These are phyloP conservation scores for Volutella citrinella DNA, from an alignment of 2,329 filamentous ascomycete genomes.

Conservation along the genomic window DNA sequence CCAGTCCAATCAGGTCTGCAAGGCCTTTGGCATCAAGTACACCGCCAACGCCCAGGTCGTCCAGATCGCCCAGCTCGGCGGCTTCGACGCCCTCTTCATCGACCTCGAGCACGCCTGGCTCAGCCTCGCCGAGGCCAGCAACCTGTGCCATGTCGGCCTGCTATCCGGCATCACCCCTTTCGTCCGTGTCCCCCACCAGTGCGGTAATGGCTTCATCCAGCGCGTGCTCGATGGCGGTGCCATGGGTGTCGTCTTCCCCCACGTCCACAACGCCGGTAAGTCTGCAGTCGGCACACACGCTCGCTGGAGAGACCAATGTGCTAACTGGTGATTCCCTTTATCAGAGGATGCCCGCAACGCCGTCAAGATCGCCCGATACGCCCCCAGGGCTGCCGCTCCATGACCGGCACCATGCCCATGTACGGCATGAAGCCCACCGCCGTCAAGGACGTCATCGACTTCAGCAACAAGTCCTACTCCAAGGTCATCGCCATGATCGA, in stretches of 20 bases:
- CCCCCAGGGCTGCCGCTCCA: no score
- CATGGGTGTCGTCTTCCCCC: conserved; percentile 23
- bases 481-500: no score
- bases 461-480: no score
- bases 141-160: conserved; percentile 24
- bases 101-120: conserved; percentile 34
- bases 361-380: no score
- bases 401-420: no score
- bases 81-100: conserved; percentile 26
- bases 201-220: conserved; percentile 29
- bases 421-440: no score
- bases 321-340: no score
- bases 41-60: conserved; percentile 4
- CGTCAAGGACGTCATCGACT: no score
- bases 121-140: conserved; percentile 23
- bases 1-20: conserved; percentile 7
- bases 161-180: conserved; percentile 30
- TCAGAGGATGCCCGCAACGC: no score
- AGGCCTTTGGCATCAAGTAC: conserved; percentile 8
- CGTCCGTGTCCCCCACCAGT: conserved; percentile 29
- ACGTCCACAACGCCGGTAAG: conserved; percentile 3
- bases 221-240: conserved; percentile 30
- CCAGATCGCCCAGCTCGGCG: conserved; percentile 5
- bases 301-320: no score
- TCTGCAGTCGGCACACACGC: no score